A percentile compares a stretch with the other conserved stretches of the same genome.
These are phyloP conservation scores for Strobilomyces dryophilus DNA, from an alignment of 768 basidiomycete species.

Conservation along the genomic window DNA sequence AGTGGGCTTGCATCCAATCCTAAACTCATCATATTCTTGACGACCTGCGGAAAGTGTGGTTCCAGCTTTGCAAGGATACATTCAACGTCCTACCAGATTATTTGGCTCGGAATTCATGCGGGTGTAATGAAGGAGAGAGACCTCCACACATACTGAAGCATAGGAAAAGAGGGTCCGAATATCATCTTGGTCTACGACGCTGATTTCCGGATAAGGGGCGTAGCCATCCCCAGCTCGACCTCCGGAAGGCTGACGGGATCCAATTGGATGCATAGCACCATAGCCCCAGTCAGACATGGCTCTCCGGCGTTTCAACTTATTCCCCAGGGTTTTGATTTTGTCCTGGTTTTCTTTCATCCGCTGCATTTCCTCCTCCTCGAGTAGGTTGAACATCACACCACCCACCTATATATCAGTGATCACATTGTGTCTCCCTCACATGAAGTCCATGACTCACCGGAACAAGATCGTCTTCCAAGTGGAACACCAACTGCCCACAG, in stretches of 20 bases:
- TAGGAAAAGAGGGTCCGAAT: background rate
- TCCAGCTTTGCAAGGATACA: background rate
- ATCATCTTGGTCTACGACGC: background rate
- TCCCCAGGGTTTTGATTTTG: background rate
- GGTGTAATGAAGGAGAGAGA: background rate
- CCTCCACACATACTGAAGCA: background rate
- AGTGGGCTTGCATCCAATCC: background rate
- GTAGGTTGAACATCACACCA: background rate
- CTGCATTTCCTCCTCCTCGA: background rate
- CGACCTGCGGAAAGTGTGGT: background rate
- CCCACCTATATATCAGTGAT: background rate
- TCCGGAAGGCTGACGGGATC: background rate
- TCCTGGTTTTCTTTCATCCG: background rate
- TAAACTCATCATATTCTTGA: background rate
- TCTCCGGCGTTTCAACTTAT: background rate
- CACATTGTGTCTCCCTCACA: too few species aligned
- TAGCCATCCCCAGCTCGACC: slow-evolving; percentile 3
- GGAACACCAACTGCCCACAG: background rate
- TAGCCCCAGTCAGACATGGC: background rate
- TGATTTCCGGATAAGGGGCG: background rate
- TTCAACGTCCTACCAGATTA: background rate
- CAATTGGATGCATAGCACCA: background rate
- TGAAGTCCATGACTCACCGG: too few species aligned
- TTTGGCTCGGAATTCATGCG: background rate
- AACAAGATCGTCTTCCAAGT: background rate